These are phyloP conservation scores for Nyssa sinensis DNA, from an alignment of 148 eudicot genomes.

Conservation along the genomic window DNA sequence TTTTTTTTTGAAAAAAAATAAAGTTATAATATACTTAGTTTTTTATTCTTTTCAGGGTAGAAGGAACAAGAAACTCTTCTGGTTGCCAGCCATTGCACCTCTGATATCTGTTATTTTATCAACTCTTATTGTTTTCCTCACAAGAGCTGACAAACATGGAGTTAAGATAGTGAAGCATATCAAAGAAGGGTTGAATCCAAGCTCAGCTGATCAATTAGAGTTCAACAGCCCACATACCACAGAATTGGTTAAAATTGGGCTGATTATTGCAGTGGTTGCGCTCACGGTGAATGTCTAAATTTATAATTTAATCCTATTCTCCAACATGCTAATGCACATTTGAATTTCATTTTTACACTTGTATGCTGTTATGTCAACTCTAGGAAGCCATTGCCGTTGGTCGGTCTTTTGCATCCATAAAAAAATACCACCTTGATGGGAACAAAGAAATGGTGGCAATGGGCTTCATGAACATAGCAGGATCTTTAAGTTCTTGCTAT, in stretches of 20 bases:
- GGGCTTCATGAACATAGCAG: slow-evolving; percentile 47
- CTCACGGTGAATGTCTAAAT: slow-evolving; percentile 28
- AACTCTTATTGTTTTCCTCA: slow-evolving; percentile 38
- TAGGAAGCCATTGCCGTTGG: slow-evolving; percentile 60
- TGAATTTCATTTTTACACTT: too few relatives aligned
- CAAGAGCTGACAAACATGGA: slow-evolving; percentile 48
- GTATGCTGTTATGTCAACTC: background rate
- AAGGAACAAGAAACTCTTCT: slow-evolving; percentile 42
- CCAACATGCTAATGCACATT: background rate
- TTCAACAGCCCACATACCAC: slow-evolving; percentile 28
- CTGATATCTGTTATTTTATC: slow-evolving; percentile 46
- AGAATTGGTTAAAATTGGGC: slow-evolving; percentile 38
- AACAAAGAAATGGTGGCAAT: slow-evolving; percentile 60
- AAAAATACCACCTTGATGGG: slow-evolving; percentile 48
- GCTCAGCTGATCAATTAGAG: slow-evolving; percentile 36
- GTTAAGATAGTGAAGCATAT: slow-evolving; percentile 52
- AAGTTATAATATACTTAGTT: too few relatives aligned
- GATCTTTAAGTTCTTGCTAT: slow-evolving; percentile 50
- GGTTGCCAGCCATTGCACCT: slow-evolving; percentile 55
- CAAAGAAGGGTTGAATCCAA: slow-evolving; percentile 50
- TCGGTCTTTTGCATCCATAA: slow-evolving; percentile 46
- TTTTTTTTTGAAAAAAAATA: too few relatives aligned
- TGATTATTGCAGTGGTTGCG: slow-evolving; percentile 38
- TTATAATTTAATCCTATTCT: background rate
- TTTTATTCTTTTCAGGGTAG: slow-evolving; percentile 25